Base-by-base conservation (phyloP, 371 early-diverging fungal species). In the Apophysomyces trapeziformis region DNA sequence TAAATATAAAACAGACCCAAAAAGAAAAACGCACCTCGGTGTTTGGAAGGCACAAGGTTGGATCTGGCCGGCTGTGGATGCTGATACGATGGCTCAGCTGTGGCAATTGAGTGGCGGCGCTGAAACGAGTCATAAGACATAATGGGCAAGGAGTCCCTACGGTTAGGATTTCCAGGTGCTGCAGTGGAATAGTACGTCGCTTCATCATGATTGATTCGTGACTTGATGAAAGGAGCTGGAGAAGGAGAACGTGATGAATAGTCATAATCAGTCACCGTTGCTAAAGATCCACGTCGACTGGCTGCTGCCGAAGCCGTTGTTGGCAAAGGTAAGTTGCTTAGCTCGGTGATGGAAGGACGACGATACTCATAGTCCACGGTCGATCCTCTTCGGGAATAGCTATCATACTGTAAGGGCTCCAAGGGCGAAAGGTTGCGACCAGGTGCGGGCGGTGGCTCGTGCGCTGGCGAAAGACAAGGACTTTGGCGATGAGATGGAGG, bases 81-180 rank as follows among this genome's bases (percentile, higher is more conserved):
- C 21, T 50, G 66, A 35, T 68, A 68, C 8, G 67, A 64, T 26
- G 66, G 61, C 54, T 82, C 82, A 26, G 81, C 73, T 12, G 78
- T 77, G 1, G 87, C 87, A 60, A 87, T 87, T 0, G 87, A 87
- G 44, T 87, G 87, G 18, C 87, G 77, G 38, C 87, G 64, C 60
- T 83, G 84, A 13, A 81, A 75, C 61, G 76, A 63, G 67, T 82
- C 78, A 74, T 80, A 78, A 44, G 60, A 69, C 68, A 64, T 66
- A 41, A 58, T 68, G n/a, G 86, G 81, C 9, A 84, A 65, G 4
- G 87, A 82, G 61, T 83, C 80, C 61, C 84, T 57, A 37, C 68
- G 58, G 6, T 45, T 38, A n/a, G 38, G n/a, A n/a, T 26, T 57
- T 14, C 38, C 44, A 47, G 32, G 61, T 61, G 43, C 61, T 65